Conservation (phyloP, 2,329 filamentous ascomycete species). For the Xylaria multiplex region DNA sequence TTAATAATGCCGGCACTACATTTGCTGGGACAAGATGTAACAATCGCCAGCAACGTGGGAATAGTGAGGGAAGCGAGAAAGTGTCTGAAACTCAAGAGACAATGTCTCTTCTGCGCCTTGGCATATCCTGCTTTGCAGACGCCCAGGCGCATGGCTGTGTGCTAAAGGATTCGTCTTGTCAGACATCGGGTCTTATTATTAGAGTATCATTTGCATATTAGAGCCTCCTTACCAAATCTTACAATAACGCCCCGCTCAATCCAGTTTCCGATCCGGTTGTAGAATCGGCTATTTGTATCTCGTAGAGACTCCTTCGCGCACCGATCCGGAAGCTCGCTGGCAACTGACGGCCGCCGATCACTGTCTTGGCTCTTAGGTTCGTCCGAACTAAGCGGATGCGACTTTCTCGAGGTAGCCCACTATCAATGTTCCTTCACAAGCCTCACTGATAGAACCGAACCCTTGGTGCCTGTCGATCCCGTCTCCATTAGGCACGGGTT, state of each 20-base stretch:
- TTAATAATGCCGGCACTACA: slow-evolving; percentile 22
- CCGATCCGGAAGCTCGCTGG: slow-evolving; percentile 37
- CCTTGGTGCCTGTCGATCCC: slow-evolving; percentile 39
- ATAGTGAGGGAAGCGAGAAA: neutral
- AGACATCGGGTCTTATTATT: slow-evolving; percentile 29
- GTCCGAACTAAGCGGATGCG: slow-evolving; percentile 17
- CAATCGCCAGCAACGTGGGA: slow-evolving; percentile 14
- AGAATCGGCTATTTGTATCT: slow-evolving; percentile 27
- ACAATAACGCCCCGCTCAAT: slow-evolving; percentile 12
- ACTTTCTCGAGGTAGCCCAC: neutral
- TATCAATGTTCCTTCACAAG: slow-evolving; percentile 4
- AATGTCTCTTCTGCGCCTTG: slow-evolving; percentile 18
- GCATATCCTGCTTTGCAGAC: slow-evolving; percentile 17
- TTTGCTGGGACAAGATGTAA: slow-evolving; percentile 26
- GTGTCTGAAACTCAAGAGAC: neutral
- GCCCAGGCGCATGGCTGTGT: slow-evolving; percentile 10
- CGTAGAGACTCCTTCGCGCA: slow-evolving; percentile 23
- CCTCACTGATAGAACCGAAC: slow-evolving; percentile 10
- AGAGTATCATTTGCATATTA: slow-evolving; percentile 30
- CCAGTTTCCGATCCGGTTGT: slow-evolving; percentile 31
- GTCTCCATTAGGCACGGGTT: slow-evolving; percentile 18
- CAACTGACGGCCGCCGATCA: slow-evolving; percentile 20
- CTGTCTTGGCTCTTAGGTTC: slow-evolving; percentile 10
- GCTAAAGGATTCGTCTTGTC: slow-evolving; percentile 15
- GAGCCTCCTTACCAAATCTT: slow-evolving; percentile 33